These are phyloP conservation scores for Mycena crocata DNA, from an alignment of 768 basidiomycete species.

Conservation along the genomic window DNA sequence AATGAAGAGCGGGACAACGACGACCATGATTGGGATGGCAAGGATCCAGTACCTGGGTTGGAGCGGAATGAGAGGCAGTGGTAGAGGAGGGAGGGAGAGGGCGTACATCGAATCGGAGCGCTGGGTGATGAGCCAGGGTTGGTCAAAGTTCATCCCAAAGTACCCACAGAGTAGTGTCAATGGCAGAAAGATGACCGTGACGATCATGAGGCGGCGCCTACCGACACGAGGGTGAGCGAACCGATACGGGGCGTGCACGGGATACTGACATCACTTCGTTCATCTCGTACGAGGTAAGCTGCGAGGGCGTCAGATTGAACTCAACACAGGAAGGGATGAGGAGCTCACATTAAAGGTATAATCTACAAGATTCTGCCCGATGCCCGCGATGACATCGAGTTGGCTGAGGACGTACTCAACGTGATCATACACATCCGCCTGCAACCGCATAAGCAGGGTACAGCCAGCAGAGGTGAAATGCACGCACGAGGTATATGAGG, in stretches of 20 bases:
- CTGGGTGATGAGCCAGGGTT: constrained; percentile 58
- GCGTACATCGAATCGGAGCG: constrained; percentile 59
- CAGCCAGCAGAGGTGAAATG: neutral
- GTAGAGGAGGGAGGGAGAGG: neutral
- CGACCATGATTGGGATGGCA: constrained; percentile 66
- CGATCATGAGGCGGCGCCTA: constrained; percentile 69
- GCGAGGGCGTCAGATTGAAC: neutral
- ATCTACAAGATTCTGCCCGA: constrained; percentile 77
- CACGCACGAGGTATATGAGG: constrained; percentile 70
- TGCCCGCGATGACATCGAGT: constrained; percentile 78
- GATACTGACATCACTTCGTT: constrained; percentile 54
- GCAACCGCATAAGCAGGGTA: neutral
- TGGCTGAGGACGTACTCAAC: constrained; percentile 78
- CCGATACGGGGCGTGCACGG: constrained; percentile 51
- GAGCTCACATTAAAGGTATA: constrained; percentile 78
- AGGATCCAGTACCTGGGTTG: constrained; percentile 71
- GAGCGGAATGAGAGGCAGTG: neutral
- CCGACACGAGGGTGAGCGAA: constrained; percentile 31
- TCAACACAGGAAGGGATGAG: neutral
- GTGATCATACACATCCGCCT: constrained; percentile 83
- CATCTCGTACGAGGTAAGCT: constrained; percentile 80
- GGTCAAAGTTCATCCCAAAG: constrained; percentile 69
- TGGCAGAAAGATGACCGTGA: constrained; percentile 77
- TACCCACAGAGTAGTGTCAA: constrained; percentile 66
- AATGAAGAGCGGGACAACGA: constrained; percentile 64